Base-by-base conservation (phyloP, 2,329 filamentous ascomycete species). In the Colletotrichum plurivorum region DNA sequence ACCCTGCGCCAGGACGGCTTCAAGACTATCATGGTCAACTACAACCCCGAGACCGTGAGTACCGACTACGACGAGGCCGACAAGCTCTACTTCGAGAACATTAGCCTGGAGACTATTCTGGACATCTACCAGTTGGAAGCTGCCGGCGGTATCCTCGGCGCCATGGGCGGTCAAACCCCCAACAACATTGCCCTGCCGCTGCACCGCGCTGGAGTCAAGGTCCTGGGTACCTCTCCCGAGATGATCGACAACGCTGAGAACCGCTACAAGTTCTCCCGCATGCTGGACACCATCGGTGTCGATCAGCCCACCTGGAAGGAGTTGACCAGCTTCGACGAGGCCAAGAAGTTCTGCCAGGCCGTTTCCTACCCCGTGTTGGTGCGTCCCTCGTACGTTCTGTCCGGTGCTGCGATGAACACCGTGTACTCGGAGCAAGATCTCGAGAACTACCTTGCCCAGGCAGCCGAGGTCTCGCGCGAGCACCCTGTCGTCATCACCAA, bases 181-280 rank as follows among this genome's bases (percentile, higher is more conserved):
- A 98, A 98, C 87, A 98, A 98, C 85, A 98, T 99, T 75, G 94
- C 96, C 2, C 87, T 98, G 58, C 93, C 94, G 3, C 88, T 99
- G 20, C 91, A 95, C 80, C 92, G 95, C 72, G 88, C 94, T 57
- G 96, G 97, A 71, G 93, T 97, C 77, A 97, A 95, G 84, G 91
- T 98, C 43, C 87, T 98, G 4, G 96, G 96, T 74, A 99, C 96
- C 2, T 98, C 95, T 0, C 96, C 96, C 10, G 96, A 99, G 81
- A 98, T 98, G 95, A 98, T 99, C 77, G 96, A 99, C 80, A 94
- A 89, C 43, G 96, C 96, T 1, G 96, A 99, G 85, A 98, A 99
- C 81, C 88, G 96, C 67, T 98, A 97, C 88, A 98, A 98, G 86
- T 98, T 98, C 86, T 97, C 94, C 51, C 94, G 96, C 77, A 97